Percentiles rank a stretch among this genome's conserved stretches.
Conservation (phyloP, 179 eudicot genomes). For the Amaranthus tricolor region DNA sequence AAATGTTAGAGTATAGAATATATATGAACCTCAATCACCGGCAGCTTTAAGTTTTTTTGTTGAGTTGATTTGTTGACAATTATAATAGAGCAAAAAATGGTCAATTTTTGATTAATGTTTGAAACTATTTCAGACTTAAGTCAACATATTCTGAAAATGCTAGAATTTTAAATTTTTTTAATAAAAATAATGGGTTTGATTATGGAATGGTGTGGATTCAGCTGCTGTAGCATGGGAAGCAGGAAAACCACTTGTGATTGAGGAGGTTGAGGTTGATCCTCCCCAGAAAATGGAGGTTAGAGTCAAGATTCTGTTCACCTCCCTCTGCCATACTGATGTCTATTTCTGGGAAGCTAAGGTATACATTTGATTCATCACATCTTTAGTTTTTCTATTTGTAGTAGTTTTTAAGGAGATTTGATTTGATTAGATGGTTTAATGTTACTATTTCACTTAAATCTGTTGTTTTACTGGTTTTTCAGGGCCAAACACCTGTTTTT, state of each 20-base stretch:
- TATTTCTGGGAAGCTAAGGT: slow-evolving; percentile 55
- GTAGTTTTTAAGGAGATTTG: neutral
- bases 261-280: slow-evolving; percentile 43
- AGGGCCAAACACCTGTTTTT: slow-evolving; percentile 51
- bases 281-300: slow-evolving; percentile 50
- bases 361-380: neutral
- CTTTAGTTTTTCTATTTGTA: neutral
- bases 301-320: slow-evolving; percentile 45
- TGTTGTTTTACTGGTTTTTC: neutral
- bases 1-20: too few relatives aligned
- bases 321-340: slow-evolving; percentile 50
- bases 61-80: too few relatives aligned
- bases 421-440: too few relatives aligned
- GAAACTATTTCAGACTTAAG: too few relatives aligned
- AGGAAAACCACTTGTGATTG: slow-evolving; percentile 43
- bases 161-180: too few relatives aligned
- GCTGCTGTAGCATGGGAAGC: slow-evolving; percentile 59
- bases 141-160: neutral
- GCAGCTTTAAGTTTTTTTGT: too few relatives aligned
- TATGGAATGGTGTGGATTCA: slow-evolving; percentile 18
- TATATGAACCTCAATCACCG: too few relatives aligned
- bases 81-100: too few relatives aligned
- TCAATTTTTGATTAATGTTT: too few relatives aligned
- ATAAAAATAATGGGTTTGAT: neutral
- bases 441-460: neutral